Evolutionary conservation across 306 rosid species (phyloP).

Genomic region (Abrus precatorius): DNA sequence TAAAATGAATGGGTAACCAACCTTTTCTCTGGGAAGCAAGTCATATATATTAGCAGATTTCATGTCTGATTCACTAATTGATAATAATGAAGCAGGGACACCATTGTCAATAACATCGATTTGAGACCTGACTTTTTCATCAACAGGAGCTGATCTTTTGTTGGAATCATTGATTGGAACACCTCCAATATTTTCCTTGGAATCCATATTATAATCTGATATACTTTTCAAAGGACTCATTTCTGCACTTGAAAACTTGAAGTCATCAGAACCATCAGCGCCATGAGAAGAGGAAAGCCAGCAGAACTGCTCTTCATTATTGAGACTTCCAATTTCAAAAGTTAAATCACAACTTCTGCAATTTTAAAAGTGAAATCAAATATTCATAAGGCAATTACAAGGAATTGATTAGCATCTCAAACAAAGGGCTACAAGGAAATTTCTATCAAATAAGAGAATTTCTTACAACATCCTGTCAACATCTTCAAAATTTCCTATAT

Average conservation of each 20-base stretch:
- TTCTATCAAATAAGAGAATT: constrained; percentile 35
- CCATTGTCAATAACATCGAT: constrained; percentile 52
- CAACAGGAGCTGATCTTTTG: constrained; percentile 44
- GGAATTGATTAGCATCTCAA: constrained; percentile 31
- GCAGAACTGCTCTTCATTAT: constrained; percentile 71
- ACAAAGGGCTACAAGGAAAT: constrained; percentile 15
- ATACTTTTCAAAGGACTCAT: constrained; percentile 58
- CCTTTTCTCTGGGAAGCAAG: constrained; percentile 63
- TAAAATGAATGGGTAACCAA: constrained; percentile 39
- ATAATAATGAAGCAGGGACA: constrained; percentile 51
- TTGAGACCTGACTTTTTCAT: constrained; percentile 45
- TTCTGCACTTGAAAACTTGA: constrained; percentile 64
- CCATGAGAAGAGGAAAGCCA: constrained; percentile 77
- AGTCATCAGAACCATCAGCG: constrained; percentile 65
- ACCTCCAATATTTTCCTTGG: constrained; percentile 50
- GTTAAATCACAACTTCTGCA: constrained; percentile 82
- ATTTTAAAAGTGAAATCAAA: constrained; percentile 40
- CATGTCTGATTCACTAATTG: constrained; percentile 48
- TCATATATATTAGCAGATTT: constrained; percentile 51
- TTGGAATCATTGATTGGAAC: constrained; percentile 49
- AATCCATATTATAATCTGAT: constrained; percentile 52
- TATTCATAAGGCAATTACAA: constrained; percentile 16
- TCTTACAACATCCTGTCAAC: constrained; percentile 80
- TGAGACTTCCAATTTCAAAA: constrained; percentile 69
- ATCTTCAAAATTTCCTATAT: constrained; percentile 85